Evolutionary conservation across 129 eudicot species (phyloP).

Genomic region (Oenanthe sinensis): DNA sequence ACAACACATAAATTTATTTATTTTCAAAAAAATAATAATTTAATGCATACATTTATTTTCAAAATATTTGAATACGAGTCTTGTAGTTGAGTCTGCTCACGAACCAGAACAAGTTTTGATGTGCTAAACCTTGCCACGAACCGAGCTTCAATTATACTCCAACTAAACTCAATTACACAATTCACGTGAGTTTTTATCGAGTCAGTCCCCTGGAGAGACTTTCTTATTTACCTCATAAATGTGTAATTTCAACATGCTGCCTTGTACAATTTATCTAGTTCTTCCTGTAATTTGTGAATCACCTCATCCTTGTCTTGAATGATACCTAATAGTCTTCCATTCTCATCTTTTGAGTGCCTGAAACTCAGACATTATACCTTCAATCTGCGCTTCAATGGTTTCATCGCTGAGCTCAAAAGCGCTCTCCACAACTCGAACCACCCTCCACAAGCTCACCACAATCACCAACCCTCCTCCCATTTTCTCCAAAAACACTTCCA

Average conservation of each 20-base stretch:
- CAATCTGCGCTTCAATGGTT: conserved; percentile 49
- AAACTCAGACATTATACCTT: conserved; percentile 29
- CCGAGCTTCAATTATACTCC: background rate
- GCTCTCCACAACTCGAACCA: conserved; percentile 58
- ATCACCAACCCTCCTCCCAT: conserved; percentile 58
- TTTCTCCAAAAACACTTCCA: conserved; percentile 38
- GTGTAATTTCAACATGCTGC: background rate
- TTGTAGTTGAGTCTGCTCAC: background rate
- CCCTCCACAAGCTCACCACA: conserved; percentile 74
- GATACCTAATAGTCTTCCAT: conserved; percentile 27
- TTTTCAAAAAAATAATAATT: too few species aligned
- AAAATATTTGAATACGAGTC: too few species aligned
- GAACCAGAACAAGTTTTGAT: background rate
- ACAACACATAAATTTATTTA: too few species aligned
- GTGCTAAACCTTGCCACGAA: background rate
- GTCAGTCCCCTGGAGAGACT: background rate
- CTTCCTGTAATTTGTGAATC: conserved; percentile 29
- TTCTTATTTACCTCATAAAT: background rate
- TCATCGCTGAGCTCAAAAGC: conserved; percentile 58
- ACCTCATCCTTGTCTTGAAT: conserved; percentile 31
- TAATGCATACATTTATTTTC: too few species aligned
- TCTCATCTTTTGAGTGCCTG: conserved; percentile 39
- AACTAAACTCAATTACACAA: too few species aligned
- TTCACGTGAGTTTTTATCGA: background rate
- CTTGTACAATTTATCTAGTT: conserved; percentile 21